Base-by-base conservation (phyloP, 225 moss, liverwort and hornwort species). In the Marchantia polymorpha region DNA sequence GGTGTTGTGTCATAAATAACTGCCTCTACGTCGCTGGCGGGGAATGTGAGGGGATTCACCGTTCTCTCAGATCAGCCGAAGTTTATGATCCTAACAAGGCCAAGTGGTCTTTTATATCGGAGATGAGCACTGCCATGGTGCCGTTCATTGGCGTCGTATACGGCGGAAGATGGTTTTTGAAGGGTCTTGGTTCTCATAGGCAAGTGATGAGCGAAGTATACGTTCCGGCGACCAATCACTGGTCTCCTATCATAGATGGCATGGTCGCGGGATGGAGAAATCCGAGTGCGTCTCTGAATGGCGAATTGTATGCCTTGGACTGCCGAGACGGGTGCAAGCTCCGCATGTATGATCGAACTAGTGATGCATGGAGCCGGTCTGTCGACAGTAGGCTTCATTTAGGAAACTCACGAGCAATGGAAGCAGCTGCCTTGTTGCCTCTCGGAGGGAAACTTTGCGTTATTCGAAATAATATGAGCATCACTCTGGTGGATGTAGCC, bases 111-210 rank as follows among this genome's bases (percentile, higher is more conserved):
- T 90, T 85, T 69, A 93, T 99, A 77, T 89, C 93, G 55, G 99
- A 99, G 49, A 95, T 99, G 99, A 99, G 99, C 84, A 95, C 93
- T 69, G 89, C 95, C n/a, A 99, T 99, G 99, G 95, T 99, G 78
- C 95, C 99, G 53, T 99, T 95, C 83, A 99, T 99, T 79, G 95
- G 99, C 67, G 93, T 95, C 48, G 99, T 99, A 30, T 99, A 95
- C 81, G 95, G 95, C 67, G 99, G 99, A 78, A 93, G 94, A 86
- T 97, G 97, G 97, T 97, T 92, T 77, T 81, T 97, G 17, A 97
- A 94, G 87, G 97, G 97, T 64, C 83, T 94, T 48, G 94, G 92
- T 60, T 88, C 91, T 46, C 88, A 93, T 79, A 89, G 94, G 87
- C 91, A 93, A 84, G 93, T 94, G 71, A 94, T 92, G 89, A 97